Conservation (phyloP, 345 rosid species). For the Eucalyptus tenuipes region DNA sequence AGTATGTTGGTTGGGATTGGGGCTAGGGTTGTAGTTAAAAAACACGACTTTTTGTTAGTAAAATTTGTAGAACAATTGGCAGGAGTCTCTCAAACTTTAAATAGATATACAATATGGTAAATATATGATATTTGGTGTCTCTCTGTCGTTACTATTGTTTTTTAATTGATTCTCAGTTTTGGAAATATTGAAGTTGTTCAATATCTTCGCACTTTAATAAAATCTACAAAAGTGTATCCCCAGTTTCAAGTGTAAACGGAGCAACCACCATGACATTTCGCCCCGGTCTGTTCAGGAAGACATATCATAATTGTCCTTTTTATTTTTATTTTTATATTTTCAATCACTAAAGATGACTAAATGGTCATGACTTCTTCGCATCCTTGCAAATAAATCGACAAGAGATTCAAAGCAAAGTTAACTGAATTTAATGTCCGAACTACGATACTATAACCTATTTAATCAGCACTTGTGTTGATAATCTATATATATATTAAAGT, state of each 20-base stretch:
- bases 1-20: not conserved
- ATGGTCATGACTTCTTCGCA: not conserved
- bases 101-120: not conserved
- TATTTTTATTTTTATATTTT: not conserved
- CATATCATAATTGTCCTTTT: not conserved
- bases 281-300: not conserved
- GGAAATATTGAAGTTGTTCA: not conserved
- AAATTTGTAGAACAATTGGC: not conserved
- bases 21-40: not conserved
- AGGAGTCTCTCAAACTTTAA: not conserved
- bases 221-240: not conserved
- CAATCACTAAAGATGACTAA: not conserved
- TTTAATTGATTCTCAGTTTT: not conserved
- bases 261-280: not conserved
- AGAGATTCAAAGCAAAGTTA: not conserved
- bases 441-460: not conserved
- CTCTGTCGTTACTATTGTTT: not conserved
- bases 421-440: not conserved
- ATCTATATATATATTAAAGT: not conserved
- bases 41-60: not conserved
- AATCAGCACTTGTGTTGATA: not conserved
- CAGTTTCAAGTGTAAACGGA: not conserved
- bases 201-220: not conserved
- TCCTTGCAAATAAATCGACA: not conserved
- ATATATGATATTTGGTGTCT: not conserved